phyloP scores from a whole-genome alignment of 106 monocot species.

The Ottelia alismoides region DNA sequence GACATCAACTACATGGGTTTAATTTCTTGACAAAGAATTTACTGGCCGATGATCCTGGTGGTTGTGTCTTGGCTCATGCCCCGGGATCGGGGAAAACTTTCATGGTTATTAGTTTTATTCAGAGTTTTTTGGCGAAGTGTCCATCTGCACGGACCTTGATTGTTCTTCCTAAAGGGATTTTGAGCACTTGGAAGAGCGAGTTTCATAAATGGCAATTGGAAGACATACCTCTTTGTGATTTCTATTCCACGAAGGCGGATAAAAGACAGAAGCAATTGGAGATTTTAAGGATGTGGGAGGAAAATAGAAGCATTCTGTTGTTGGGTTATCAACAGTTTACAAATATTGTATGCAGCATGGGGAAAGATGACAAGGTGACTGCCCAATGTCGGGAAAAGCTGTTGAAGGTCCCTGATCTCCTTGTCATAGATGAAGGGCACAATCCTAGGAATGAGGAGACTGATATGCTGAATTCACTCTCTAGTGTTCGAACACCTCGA shows the following conservation, averaged over 20 bases:
- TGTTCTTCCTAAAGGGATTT: conserved; percentile 70
- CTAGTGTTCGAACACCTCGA: conserved; percentile 41
- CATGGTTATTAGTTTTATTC: conserved; percentile 89
- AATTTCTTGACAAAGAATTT: conserved; percentile 70
- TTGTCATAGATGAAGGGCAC: conserved; percentile 78
- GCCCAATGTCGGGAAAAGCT: conserved; percentile 52
- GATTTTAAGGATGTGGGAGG: conserved; percentile 47
- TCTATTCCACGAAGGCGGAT: conserved; percentile 60
- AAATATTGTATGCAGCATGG: background rate
- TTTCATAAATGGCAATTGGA: conserved; percentile 74
- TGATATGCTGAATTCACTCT: conserved; percentile 30
- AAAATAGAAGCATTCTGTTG: conserved; percentile 35
- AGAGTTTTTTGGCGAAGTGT: conserved; percentile 70
- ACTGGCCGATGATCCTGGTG: conserved; percentile 53
- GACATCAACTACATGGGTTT: conserved; percentile 75
- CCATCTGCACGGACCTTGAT: conserved; percentile 51
- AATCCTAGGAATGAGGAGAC: conserved; percentile 63
- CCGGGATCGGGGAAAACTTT: conserved; percentile 90
- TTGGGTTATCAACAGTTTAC: background rate
- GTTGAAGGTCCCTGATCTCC: conserved; percentile 48
- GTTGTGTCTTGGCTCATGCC: conserved; percentile 84
- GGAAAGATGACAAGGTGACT: conserved; percentile 10
- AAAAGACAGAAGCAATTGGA: conserved; percentile 54
- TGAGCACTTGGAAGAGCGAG: conserved; percentile 68
- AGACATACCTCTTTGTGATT: conserved; percentile 59